Conservation (phyloP, 2,329 filamentous ascomycete species). For the Colletotrichum tropicale region DNA sequence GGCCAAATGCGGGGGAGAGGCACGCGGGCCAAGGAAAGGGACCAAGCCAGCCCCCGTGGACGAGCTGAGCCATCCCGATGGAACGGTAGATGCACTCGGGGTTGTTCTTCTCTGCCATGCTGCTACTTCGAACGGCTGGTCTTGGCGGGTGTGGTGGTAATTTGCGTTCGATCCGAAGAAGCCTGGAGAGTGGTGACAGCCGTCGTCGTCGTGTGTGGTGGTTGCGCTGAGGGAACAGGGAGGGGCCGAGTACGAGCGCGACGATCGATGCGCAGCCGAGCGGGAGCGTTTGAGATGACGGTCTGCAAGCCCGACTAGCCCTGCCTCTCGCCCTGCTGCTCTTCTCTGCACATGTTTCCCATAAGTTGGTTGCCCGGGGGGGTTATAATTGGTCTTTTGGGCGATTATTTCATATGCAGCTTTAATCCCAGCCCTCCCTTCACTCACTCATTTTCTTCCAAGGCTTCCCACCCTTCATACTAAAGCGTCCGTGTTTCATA, state of each 20-base stretch:
- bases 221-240: neutral
- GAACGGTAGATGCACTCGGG: neutral
- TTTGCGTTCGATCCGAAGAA: neutral
- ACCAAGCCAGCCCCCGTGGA: neutral
- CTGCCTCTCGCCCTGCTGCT: neutral
- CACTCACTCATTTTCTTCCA: neutral
- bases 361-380: neutral
- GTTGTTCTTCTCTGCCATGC: neutral
- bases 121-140: neutral
- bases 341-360: neutral
- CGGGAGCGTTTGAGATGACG: slow-evolving; percentile 10
- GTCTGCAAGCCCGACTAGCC: neutral
- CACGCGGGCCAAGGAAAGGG: neutral
- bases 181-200: neutral
- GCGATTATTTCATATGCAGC: neutral
- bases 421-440: neutral
- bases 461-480: neutral
- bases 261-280: slow-evolving; percentile 1
- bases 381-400: neutral
- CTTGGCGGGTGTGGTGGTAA: neutral
- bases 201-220: neutral
- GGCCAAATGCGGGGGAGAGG: slow-evolving; percentile 1
- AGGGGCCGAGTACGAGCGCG: slow-evolving; percentile 6
- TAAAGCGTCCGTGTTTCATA: neutral
- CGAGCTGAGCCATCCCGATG: neutral